Conservation (phyloP, 169 alveolate species). For the Plasmodium chabaudi region DNA sequence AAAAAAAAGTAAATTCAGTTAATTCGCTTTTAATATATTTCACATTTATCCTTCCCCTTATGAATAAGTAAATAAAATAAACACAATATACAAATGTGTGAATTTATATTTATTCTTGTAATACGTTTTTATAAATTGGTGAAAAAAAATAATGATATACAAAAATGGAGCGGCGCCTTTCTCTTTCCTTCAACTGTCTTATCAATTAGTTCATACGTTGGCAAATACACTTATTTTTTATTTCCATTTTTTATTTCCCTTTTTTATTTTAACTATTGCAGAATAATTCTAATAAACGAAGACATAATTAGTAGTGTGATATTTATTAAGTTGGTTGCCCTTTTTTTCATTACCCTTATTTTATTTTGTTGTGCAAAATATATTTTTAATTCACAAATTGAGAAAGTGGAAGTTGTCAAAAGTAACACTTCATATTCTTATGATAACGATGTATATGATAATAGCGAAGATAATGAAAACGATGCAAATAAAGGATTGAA, state of each 20-base stretch:
- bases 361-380: slow-evolving; percentile 24
- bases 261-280: background rate
- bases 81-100: background rate
- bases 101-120: no score
- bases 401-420: slow-evolving; percentile 1
- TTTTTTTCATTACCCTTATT: slow-evolving; percentile 9
- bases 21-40: slow-evolving; percentile 36
- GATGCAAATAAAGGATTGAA: slow-evolving; percentile 17
- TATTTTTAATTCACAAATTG: slow-evolving; percentile 19
- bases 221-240: background rate
- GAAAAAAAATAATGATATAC: no score
- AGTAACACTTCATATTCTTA: background rate
- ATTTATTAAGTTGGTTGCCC: slow-evolving; percentile 14
- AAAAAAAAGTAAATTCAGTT: slow-evolving; percentile 40
- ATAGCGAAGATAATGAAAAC: slow-evolving; percentile 17
- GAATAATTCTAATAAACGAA: slow-evolving; percentile 51
- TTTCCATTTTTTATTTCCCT: background rate
- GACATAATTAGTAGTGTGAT: slow-evolving; percentile 26
- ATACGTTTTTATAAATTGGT: no score
- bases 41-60: slow-evolving; percentile 60
- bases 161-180: no score
- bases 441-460: slow-evolving; percentile 22
- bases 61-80: slow-evolving; percentile 37
- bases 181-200: no score
- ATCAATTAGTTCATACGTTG: background rate